Evolutionary conservation across 1,139 yeast species (phyloP), one percentile per base, ranked within the genome.

Genomic region (Zygosaccharomyces pseudobailii): DNA sequence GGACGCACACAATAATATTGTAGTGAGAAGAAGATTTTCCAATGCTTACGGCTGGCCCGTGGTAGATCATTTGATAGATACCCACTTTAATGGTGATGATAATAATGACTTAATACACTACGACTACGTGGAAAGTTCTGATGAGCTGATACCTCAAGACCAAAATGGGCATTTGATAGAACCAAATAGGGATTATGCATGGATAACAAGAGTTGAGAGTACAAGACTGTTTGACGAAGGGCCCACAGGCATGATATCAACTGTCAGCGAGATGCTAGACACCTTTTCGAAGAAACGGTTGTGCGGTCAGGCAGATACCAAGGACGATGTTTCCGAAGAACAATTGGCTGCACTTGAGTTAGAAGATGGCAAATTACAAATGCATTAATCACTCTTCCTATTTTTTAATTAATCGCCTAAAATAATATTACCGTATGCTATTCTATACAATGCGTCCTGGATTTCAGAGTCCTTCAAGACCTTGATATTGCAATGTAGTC

Each of bases 1-100:
- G 0, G 98, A 92, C 67, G 97, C 98, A 0, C 98, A 92, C 62
- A 92, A 92, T 62, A 94, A 90, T 59, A 89, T 92, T 40, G 75
- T 88, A 27, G 98, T 92, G 1, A 71, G 98, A 54, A 73, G 98
- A 57, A 70, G 90, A 51, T 92, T 87, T 71, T 81, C 95, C 3
- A 92, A 92, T 69, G 97, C 97, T 0, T 89, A 86, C 68, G 98
- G 98, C 2, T 92, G 98, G 98, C 88, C 87, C 0, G 95, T 90
- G 0, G 73, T 90, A 39, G 92, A 87, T 50, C 97, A 92, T 67
- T 59, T 92, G 46, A 83, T 86, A 1, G 68, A 74, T 23, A 74
- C 76, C 45, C 94, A 86, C 65, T 87, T 87, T 45, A 42, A 47
- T 32, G 55, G 54, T 13, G 55, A 52, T 25, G 51, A 45, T 13